Base-by-base conservation (phyloP, 768 basidiomycete species). In the Pholiota molesta region DNA sequence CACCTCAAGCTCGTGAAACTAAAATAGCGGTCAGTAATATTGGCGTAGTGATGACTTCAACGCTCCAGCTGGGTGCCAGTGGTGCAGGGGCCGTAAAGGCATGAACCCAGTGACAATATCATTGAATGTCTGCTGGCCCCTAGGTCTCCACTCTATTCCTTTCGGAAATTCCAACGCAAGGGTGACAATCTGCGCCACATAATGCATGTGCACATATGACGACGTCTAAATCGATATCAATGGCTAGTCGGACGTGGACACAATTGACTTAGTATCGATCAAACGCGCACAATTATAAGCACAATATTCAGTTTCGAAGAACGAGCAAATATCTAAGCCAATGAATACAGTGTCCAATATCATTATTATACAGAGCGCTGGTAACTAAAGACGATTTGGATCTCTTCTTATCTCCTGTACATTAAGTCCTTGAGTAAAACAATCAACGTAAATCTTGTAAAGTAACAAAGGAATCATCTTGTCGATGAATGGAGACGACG, bases 401-500 rank as follows among this genome's bases (percentile, higher is more conserved):
- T 49, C 23, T 26, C 8, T 14, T 49, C 23, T 26, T 14, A 49
- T 49, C 47, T 49, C 47, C 47, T 49, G 47, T 14, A 49, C 14
- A 26, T 49, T 14, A 49, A 49, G 47, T 49, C 47, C 47, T 49
- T 49, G 23, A 49, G 47, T 49, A 21, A 49, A 19, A 49, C 5
- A 26, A 13, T 49, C 47, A 49, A 49, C 47, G 47, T 49, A 49
- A 31, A 28, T 16, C 26, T n/a, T 37, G 40, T 26, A 8, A 13
- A 10, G 17, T 57, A 19, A 44, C 23, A 5, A 21, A 47, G 10
- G 21, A n/a, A 6, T 23, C 47, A 26, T 49, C 47, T 49, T 26
- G 21, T 40, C 51, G 19, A 51, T 57, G 55, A 13, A 57, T 33
- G 16, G 61, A 57, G 16, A 57, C n/a, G 47, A 53, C 23, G 9